These are phyloP conservation scores for Diaporthe velutina DNA, from an alignment of 2,329 filamentous ascomycete species.

Conservation along the genomic window DNA sequence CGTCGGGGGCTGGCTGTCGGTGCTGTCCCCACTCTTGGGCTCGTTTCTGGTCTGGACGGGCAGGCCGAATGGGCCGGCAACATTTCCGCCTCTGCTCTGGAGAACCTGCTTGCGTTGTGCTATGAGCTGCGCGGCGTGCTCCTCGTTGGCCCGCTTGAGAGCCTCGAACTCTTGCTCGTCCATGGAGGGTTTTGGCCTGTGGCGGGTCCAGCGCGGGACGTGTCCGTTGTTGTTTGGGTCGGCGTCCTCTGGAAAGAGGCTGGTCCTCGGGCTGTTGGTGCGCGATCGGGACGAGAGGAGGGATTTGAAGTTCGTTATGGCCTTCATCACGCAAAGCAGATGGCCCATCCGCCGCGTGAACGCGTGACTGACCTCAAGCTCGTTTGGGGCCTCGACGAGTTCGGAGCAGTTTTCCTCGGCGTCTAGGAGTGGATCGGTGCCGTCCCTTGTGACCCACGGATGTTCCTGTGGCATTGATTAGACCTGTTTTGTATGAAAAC, in stretches of 20 bases:
- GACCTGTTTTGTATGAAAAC: constrained; percentile 38
- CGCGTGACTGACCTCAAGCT: constrained; percentile 89
- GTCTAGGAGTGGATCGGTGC: constrained; percentile 82
- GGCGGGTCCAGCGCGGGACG: constrained; percentile 1
- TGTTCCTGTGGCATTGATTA: constrained; percentile 73
- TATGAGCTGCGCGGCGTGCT: constrained; percentile 64
- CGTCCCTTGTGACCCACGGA: constrained; percentile 89
- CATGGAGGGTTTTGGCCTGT: constrained; percentile 35
- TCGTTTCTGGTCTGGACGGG: neutral
- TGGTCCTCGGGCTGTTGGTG: constrained; percentile 47
- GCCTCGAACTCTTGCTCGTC: constrained; percentile 40
- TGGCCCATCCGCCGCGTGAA: constrained; percentile 92
- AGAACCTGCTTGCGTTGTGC: constrained; percentile 60
- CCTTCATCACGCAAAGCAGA: constrained; percentile 90
- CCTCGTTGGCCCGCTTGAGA: constrained; percentile 53
- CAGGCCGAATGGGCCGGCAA: neutral
- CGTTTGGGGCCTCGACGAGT: constrained; percentile 85
- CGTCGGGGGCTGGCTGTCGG: neutral
- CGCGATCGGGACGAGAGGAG: constrained; percentile 60
- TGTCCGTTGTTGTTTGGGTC: neutral
- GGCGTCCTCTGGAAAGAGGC: constrained; percentile 43
- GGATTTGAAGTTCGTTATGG: constrained; percentile 88
- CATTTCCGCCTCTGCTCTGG: constrained; percentile 24
- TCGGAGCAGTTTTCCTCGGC: constrained; percentile 88
- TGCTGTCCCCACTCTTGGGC: neutral